phyloP scores from a whole-genome alignment of 257 asterid species.

The Solanum paucissectum region DNA sequence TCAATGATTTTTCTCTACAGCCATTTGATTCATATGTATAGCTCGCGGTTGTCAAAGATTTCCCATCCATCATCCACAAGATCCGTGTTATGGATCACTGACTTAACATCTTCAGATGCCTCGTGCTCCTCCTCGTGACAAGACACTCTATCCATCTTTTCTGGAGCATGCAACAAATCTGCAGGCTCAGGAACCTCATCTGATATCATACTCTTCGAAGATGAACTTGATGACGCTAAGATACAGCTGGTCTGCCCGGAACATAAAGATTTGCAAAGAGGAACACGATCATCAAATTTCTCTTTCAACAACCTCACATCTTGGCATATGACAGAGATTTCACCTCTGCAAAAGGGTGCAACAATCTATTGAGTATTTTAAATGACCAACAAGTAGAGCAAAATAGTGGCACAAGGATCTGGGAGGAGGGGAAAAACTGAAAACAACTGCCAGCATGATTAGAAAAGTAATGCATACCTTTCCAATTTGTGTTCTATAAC shows the following conservation, averaged over 20 bases:
- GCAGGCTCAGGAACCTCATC: slow-evolving; percentile 18
- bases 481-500: background rate
- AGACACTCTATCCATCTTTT: background rate
- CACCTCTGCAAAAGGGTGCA: slow-evolving; percentile 51
- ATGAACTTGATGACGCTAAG: slow-evolving; percentile 46
- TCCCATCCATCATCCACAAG: slow-evolving; percentile 65
- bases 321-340: slow-evolving; percentile 67
- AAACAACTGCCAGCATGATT: background rate
- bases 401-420: background rate
- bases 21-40: slow-evolving; percentile 3
- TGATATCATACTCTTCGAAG: slow-evolving; percentile 22
- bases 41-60: slow-evolving; percentile 23
- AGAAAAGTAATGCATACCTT: background rate
- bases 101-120: slow-evolving; percentile 9
- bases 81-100: slow-evolving; percentile 8
- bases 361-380: background rate
- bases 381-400: background rate
- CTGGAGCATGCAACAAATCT: background rate
- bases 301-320: slow-evolving; percentile 62
- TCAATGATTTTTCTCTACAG: background rate
- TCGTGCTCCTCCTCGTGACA: slow-evolving; percentile 12
- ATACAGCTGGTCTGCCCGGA: slow-evolving; percentile 49
- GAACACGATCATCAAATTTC: slow-evolving; percentile 45
- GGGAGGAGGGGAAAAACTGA: background rate
- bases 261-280: slow-evolving; percentile 40